These are phyloP conservation scores for Stagonosporopsis tanaceti DNA, from an alignment of 2,329 filamentous ascomycete genomes.

Conservation along the genomic window DNA sequence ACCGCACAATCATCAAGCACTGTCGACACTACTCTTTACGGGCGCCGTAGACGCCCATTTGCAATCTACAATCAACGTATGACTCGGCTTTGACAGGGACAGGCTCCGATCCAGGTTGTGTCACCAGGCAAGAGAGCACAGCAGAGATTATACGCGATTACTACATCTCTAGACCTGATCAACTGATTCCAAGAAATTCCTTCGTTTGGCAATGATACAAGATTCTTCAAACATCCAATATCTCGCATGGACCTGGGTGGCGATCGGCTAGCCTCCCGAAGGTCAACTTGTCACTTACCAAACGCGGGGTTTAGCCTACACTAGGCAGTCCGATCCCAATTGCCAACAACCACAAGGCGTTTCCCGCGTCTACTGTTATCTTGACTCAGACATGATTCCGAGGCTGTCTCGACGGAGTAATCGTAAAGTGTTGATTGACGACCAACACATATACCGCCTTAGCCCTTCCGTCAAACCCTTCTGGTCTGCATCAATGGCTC, in stretches of 20 bases:
- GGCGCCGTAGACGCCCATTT: not conserved
- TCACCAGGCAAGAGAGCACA: not conserved
- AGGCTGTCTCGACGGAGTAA: not conserved
- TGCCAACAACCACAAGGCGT: not conserved
- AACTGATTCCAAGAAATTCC: too few relatives aligned
- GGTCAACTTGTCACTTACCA: not conserved
- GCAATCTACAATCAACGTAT: not conserved
- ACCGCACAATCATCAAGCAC: not conserved
- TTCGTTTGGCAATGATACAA: not conserved
- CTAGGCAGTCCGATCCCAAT: conserved; percentile 17
- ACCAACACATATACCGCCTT: not conserved
- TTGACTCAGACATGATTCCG: not conserved
- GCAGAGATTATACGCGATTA: not conserved
- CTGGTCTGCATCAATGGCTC: not conserved
- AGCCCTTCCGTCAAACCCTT: not conserved
- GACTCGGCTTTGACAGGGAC: not conserved
- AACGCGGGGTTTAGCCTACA: conserved; percentile 15
- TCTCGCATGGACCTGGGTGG: not conserved
- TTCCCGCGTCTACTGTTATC: conserved; percentile 11
- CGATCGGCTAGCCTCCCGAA: conserved; percentile 8
- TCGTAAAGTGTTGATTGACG: not conserved
- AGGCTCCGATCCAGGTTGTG: not conserved
- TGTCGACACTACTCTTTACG: not conserved
- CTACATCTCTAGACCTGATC: not conserved
- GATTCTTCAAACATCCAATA: not conserved